Conservation (phyloP, 1,284 basidiomycete genomes). For the Puccinia hordei region DNA sequence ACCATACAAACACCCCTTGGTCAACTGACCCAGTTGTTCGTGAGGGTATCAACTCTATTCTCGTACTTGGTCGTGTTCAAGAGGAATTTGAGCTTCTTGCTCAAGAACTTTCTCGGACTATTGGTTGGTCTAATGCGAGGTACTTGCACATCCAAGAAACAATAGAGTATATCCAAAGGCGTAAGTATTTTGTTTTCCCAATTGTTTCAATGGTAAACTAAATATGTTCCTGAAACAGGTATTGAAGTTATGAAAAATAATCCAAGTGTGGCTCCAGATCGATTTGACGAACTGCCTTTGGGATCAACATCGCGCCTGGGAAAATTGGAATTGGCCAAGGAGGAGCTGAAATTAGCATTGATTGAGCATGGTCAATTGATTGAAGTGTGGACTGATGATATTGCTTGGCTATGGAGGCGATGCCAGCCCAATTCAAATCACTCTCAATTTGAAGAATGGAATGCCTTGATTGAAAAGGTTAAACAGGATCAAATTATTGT, state of each 20-base stretch:
- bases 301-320: background rate
- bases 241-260: background rate
- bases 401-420: background rate
- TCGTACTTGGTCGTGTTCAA: background rate
- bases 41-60: background rate
- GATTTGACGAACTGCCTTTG: background rate
- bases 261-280: background rate
- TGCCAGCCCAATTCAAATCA: background rate
- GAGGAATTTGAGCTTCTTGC: background rate
- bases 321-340: background rate
- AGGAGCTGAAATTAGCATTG: background rate
- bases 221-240: background rate
- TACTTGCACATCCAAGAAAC: background rate
- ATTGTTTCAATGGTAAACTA: background rate
- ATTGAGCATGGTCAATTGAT: background rate
- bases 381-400: background rate
- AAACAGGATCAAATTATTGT: background rate
- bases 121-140: background rate
- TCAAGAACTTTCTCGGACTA: background rate
- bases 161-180: background rate
- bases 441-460: background rate
- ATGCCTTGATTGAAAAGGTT: too few relatives aligned
- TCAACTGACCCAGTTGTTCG: background rate
- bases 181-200: background rate
- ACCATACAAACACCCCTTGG: background rate